Conservation (phyloP, 2,329 filamentous ascomycete genomes). For the Rutstroemia sp. region DNA sequence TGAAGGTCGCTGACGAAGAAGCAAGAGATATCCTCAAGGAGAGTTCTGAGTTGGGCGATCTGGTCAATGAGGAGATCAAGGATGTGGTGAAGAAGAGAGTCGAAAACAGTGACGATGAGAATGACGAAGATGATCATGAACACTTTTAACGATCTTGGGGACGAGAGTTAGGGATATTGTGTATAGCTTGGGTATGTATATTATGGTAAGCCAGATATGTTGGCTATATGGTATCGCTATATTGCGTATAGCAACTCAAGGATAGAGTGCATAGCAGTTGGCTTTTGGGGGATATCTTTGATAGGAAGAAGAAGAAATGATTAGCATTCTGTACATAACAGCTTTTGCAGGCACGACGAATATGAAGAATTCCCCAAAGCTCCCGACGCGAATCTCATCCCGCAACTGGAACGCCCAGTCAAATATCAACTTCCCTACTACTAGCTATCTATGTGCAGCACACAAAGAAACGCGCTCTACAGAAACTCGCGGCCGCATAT, state of each 20-base stretch:
- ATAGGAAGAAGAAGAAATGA: too few species aligned
- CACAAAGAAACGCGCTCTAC: too few species aligned
- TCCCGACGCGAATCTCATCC: too few species aligned
- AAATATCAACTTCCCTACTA: too few species aligned
- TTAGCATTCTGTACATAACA: too few species aligned
- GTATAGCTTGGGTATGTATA: background rate
- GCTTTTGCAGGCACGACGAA: too few species aligned
- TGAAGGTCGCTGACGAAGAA: slow-evolving; percentile 39
- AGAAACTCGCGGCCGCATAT: too few species aligned
- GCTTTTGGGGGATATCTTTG: too few species aligned
- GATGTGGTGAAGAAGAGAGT: slow-evolving; percentile 55
- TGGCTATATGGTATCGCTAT: background rate
- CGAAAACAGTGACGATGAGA: slow-evolving; percentile 26
- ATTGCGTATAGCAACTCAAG: background rate
- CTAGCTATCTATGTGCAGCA: too few species aligned
- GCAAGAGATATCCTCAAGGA: slow-evolving; percentile 23
- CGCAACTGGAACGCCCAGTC: too few species aligned
- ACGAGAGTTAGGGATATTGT: background rate
- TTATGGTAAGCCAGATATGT: background rate
- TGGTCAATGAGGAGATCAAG: slow-evolving; percentile 40
- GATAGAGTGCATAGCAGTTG: background rate
- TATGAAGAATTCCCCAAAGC: too few species aligned
- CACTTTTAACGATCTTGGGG: background rate
- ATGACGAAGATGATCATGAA: slow-evolving; percentile 3
- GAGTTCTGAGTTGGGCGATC: slow-evolving; percentile 21